Conservation (phyloP, 495 filamentous ascomycete genomes). For the Venustampulla echinocandica region DNA sequence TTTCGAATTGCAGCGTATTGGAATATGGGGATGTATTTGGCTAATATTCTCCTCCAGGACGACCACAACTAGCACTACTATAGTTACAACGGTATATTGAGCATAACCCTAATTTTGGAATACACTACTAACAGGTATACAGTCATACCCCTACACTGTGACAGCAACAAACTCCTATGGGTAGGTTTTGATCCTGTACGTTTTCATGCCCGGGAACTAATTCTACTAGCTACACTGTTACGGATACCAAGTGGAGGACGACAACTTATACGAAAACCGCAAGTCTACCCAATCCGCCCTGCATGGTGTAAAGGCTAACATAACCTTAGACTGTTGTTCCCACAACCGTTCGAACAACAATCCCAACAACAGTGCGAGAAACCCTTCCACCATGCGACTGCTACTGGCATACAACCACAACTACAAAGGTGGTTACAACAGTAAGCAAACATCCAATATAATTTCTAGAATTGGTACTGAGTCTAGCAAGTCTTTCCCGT, state of each 20-base stretch:
- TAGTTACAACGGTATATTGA: too few relatives aligned
- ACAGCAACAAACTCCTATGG: constrained; percentile 12
- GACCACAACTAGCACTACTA: too few relatives aligned
- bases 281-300: too few relatives aligned
- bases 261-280: not conserved
- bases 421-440: constrained; percentile 1
- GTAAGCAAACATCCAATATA: not conserved
- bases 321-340: too few relatives aligned
- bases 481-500: constrained; percentile 7
- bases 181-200: not conserved
- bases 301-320: too few relatives aligned
- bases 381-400: too few relatives aligned
- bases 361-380: not conserved
- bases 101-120: too few relatives aligned
- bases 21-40: too few relatives aligned
- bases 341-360: not conserved
- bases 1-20: too few relatives aligned
- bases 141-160: constrained; percentile 2
- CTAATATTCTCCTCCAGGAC: too few relatives aligned
- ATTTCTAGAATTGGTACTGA: not conserved
- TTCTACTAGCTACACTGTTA: not conserved
- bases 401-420: constrained; percentile 7
- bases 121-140: too few relatives aligned
- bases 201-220: not conserved
- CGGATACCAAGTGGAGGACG: not conserved